These are phyloP conservation scores for Geranium brycei DNA, from an alignment of 345 rosid genomes.

Conservation along the genomic window DNA sequence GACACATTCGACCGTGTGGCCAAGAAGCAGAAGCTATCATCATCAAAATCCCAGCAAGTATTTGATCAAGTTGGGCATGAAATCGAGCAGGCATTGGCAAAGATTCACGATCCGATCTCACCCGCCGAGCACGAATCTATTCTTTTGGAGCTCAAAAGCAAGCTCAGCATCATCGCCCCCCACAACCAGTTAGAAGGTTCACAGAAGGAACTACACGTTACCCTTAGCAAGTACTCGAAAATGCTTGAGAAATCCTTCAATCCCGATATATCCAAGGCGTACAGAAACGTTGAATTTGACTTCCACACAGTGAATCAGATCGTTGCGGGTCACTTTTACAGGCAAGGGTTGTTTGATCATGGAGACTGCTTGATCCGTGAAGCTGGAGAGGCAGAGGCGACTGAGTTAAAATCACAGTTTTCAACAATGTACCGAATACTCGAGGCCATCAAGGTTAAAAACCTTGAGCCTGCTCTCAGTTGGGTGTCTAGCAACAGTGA, in stretches of 20 bases:
- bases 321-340: slow-evolving; percentile 53
- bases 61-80: slow-evolving; percentile 15
- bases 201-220: slow-evolving; percentile 41
- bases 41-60: slow-evolving; percentile 25
- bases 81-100: slow-evolving; percentile 36
- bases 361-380: slow-evolving; percentile 64
- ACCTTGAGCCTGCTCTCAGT: slow-evolving; percentile 59
- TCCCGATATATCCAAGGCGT: slow-evolving; percentile 61
- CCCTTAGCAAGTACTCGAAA: slow-evolving; percentile 44
- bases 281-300: slow-evolving; percentile 53
- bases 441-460: slow-evolving; percentile 39
- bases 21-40: slow-evolving; percentile 55
- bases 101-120: slow-evolving; percentile 18
- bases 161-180: slow-evolving; percentile 34
- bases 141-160: slow-evolving; percentile 35
- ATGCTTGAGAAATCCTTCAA: slow-evolving; percentile 41
- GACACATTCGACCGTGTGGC: slow-evolving; percentile 53
- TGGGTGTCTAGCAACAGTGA: slow-evolving; percentile 48
- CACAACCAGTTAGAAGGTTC: slow-evolving; percentile 40
- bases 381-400: slow-evolving; percentile 38
- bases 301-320: slow-evolving; percentile 40
- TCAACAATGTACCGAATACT: slow-evolving; percentile 41
- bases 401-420: slow-evolving; percentile 32
- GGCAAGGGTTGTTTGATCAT: slow-evolving; percentile 62
- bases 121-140: slow-evolving; percentile 25